Base-by-base conservation (phyloP, 768 basidiomycete species). In the Aureoboletus auriporus region DNA sequence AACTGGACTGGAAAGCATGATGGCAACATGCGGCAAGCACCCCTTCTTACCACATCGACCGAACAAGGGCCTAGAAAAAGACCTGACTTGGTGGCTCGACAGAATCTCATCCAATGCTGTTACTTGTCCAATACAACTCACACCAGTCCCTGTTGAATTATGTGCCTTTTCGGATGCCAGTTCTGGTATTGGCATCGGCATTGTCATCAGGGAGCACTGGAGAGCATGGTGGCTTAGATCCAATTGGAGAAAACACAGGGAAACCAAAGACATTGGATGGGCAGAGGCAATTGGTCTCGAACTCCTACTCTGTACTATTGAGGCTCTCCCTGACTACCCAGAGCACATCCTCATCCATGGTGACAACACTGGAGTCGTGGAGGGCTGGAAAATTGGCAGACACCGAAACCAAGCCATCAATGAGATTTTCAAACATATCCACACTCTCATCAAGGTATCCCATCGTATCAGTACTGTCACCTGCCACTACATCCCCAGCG, bases 101-200 rank as follows among this genome's bases (percentile, higher is more conserved):
- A 17, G 39, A 8, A 6, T 59, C 0, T 3, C 0, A 9, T 51
- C 11, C 17, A 49, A 30, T 7, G 49, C 13, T 42, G 6, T 42
- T 0, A 20, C 11, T 1, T 6, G 39, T 0, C 31, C 47, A 7
- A 51, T 55, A 31, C 13, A 4, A 10, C n/a, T 38, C 23, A 16
- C 39, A 49, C 14, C 23, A 23, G 20, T 39, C 0, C 11, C 49
- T 12, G 2, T 16, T 0, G 14, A 53, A 14, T 4, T 37, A 0
- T 13, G 14, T 1, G 46, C 52, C 0, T 78, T 58, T 59, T 78
- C 70, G 0, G 69, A 78, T 54, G 73, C 74, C 1, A 75, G 72
- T 58, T 67, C 66, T 1, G 52, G 50, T 0, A 30, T 58, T 2
- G 69, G 73, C 0, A 68, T 75, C 13, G 62, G 64, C 0, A 69